A percentile compares a stretch with the other conserved stretches of the same genome.
These are phyloP conservation scores for Aspergillus tamarii DNA, from an alignment of 2,329 filamentous ascomycete genomes.

Conservation along the genomic window DNA sequence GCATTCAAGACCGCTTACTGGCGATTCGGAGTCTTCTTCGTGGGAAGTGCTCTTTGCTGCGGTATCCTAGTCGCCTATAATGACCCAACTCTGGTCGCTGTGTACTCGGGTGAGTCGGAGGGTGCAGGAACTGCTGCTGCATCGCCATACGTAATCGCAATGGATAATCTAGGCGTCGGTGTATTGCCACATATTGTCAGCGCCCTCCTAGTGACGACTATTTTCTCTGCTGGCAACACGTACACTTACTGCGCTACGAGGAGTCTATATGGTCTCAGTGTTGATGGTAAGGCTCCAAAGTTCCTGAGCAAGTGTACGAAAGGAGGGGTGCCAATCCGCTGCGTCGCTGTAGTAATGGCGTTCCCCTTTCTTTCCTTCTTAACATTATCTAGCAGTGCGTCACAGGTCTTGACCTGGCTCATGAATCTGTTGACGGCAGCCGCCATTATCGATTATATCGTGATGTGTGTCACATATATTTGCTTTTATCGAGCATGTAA, in stretches of 20 bases:
- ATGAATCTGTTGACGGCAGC: slow-evolving; percentile 27
- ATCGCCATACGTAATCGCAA: slow-evolving; percentile 68
- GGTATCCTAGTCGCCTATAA: slow-evolving; percentile 71
- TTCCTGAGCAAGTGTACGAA: slow-evolving; percentile 52
- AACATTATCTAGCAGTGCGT: slow-evolving; percentile 62
- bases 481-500: slow-evolving; percentile 69
- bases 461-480: slow-evolving; percentile 69
- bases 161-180: slow-evolving; percentile 64
- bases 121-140: slow-evolving; percentile 60
- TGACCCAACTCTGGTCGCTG: slow-evolving; percentile 56
- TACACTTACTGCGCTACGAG: slow-evolving; percentile 68
- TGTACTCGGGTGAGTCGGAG: slow-evolving; percentile 2
- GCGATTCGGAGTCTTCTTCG: slow-evolving; percentile 74
- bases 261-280: slow-evolving; percentile 66
- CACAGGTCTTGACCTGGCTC: slow-evolving; percentile 58
- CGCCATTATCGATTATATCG: slow-evolving; percentile 34
- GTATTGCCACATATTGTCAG: slow-evolving; percentile 71
- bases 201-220: slow-evolving; percentile 68
- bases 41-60: slow-evolving; percentile 70
- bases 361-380: slow-evolving; percentile 71
- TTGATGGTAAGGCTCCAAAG: slow-evolving; percentile 65
- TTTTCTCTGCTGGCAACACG: slow-evolving; percentile 69
- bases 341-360: slow-evolving; percentile 62
- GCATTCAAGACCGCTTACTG: slow-evolving; percentile 78
- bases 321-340: slow-evolving; percentile 69